Percentiles rank a stretch among this genome's conserved stretches.
Evolutionary conservation across 768 basidiomycete species (phyloP).

Genomic region (Gyrodon lividus): DNA sequence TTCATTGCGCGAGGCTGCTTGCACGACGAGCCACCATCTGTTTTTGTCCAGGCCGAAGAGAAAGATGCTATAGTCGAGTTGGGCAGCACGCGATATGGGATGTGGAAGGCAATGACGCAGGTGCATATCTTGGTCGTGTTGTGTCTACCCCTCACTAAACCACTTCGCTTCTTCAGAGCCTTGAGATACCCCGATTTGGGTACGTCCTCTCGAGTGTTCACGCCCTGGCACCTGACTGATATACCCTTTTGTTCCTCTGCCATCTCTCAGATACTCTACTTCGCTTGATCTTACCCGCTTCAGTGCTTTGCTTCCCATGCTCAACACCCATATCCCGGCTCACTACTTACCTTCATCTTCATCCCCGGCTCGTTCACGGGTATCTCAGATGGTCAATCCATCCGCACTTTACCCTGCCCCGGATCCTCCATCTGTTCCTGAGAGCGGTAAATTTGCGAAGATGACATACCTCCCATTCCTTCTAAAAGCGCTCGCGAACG

Average conservation of each 20-base stretch:
- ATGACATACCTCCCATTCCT: slow-evolving; percentile 84
- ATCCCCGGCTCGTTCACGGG: slow-evolving; percentile 26
- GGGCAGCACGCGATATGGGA: slow-evolving; percentile 72
- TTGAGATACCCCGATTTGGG: slow-evolving; percentile 87
- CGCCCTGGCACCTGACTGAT: neutral
- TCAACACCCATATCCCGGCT: slow-evolving; percentile 69
- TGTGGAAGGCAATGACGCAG: slow-evolving; percentile 92
- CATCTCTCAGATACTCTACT: slow-evolving; percentile 58
- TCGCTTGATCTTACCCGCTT: slow-evolving; percentile 73
- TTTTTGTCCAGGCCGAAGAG: slow-evolving; percentile 1
- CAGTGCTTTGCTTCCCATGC: slow-evolving; percentile 55
- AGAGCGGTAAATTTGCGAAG: slow-evolving; percentile 55
- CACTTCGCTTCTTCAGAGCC: slow-evolving; percentile 48
- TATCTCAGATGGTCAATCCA: slow-evolving; percentile 35
- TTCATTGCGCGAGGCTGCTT: slow-evolving; percentile 39
- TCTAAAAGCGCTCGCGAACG: slow-evolving; percentile 74
- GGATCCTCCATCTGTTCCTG: slow-evolving; percentile 42
- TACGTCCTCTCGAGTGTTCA: slow-evolving; percentile 29
- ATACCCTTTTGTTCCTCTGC: neutral
- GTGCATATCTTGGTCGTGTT: slow-evolving; percentile 33
- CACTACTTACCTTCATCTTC: slow-evolving; percentile 47
- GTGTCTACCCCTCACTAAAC: neutral
- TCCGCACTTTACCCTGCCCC: slow-evolving; percentile 41
- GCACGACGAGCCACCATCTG: neutral
- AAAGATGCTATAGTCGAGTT: slow-evolving; percentile 67